Conservation (phyloP, 495 filamentous ascomycete genomes). For the Poronia punctata region DNA sequence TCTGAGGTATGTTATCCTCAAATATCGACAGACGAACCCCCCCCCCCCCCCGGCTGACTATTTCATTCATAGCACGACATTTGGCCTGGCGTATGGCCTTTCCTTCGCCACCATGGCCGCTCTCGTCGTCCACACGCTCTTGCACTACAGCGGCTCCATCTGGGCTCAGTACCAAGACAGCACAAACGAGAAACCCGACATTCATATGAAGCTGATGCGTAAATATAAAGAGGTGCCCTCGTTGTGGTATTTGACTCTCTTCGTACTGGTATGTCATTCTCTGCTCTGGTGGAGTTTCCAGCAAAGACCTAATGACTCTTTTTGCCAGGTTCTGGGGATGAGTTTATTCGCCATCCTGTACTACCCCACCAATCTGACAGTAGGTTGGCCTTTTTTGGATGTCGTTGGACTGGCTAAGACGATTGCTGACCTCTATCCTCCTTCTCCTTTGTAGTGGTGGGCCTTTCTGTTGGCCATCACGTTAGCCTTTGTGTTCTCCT, state of each 20-base stretch:
- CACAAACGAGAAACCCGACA: constrained; percentile 51
- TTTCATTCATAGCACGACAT: constrained; percentile 44
- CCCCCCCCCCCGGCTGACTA: constrained; percentile 20
- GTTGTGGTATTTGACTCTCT: constrained; percentile 50
- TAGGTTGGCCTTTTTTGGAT: no score
- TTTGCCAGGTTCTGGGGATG: constrained; percentile 47
- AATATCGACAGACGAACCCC: no score
- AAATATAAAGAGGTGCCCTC: constrained; percentile 53
- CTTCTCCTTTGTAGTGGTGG: constrained; percentile 51
- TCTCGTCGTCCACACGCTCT: constrained; percentile 56
- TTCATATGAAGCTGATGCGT: constrained; percentile 53
- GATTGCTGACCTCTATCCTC: no score
- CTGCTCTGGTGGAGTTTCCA: neutral
- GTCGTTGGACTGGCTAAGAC: no score
- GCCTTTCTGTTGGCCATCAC: constrained; percentile 58
- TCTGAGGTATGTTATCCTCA: constrained; percentile 40
- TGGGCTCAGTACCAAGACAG: constrained; percentile 53
- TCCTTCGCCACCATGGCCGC: constrained; percentile 65
- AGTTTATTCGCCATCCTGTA: constrained; percentile 57
- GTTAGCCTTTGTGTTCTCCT: constrained; percentile 46
- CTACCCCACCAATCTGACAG: constrained; percentile 56
- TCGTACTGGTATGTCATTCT: constrained; percentile 30
- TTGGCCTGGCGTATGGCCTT: constrained; percentile 58
- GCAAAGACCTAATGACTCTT: constrained; percentile 20
- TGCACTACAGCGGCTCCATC: constrained; percentile 59